Percentiles rank a stretch among this genome's conserved stretches.
Conservation (phyloP, 768 basidiomycete species). For the Russula brevipes region DNA sequence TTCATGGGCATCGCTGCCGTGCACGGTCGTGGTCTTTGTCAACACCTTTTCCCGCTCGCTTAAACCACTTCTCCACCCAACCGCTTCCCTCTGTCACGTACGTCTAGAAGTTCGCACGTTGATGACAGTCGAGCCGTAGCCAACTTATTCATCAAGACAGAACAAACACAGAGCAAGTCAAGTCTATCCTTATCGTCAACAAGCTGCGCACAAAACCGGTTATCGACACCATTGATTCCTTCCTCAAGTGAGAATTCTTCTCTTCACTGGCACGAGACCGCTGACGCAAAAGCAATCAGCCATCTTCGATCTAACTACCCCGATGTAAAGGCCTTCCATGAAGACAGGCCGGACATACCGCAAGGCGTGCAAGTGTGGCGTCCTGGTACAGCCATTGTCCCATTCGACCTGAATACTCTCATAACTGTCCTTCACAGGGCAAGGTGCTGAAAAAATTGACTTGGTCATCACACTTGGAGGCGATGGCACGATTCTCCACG, state of each 20-base stretch:
- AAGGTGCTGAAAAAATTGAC: slow-evolving; percentile 62
- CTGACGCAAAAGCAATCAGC: slow-evolving; percentile 20
- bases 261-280: not conserved
- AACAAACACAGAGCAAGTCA: slow-evolving; percentile 38
- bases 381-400: slow-evolving; percentile 40
- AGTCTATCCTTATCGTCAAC: slow-evolving; percentile 71
- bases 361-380: slow-evolving; percentile 49
- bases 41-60: not conserved
- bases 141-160: slow-evolving; percentile 22
- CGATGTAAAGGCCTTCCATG: slow-evolving; percentile 32
- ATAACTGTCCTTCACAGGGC: slow-evolving; percentile 27
- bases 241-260: slow-evolving; percentile 51
- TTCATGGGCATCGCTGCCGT: not conserved
- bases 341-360: slow-evolving; percentile 46
- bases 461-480: slow-evolving; percentile 89
- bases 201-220: slow-evolving; percentile 76
- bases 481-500: slow-evolving; percentile 92
- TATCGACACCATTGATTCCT: slow-evolving; percentile 66
- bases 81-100: slow-evolving; percentile 3
- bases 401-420: not conserved
- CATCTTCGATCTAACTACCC: slow-evolving; percentile 33
- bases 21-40: not conserved
- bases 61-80: slow-evolving; percentile 8
- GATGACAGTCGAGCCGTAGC: slow-evolving; percentile 8
- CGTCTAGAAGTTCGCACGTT: not conserved